Base-by-base conservation (phyloP, 139 green algal species). In the Auxenochlorella pyrenoidosa region DNA sequence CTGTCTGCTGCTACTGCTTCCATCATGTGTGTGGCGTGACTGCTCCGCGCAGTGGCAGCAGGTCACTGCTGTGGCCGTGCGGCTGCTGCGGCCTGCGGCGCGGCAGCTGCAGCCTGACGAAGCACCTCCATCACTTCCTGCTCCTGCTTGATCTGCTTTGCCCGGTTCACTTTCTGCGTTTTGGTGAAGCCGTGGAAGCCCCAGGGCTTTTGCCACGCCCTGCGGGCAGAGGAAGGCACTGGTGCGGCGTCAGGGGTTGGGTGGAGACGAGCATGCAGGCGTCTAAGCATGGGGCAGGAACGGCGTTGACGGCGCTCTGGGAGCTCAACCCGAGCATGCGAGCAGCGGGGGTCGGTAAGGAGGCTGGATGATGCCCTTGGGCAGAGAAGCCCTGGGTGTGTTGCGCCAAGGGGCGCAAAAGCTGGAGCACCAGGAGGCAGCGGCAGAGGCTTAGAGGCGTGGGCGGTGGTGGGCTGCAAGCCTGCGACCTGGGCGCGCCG, bases 201-300 rank as follows among this genome's bases (percentile, higher is more conserved):
- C 88, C 88, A 91, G 24, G 83, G 83, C 10, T 83, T 83, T 22
- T 87, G 84, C 88, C 88, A 91, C 30, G 88, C 88, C 32, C 63
- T 85, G 80, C 60, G 43, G 38, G 2, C 12, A n/a, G 21, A 21
- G 30, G 5, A 70, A 30, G n/a, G 0, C 8, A 19, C 5, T 5
- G 47, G 44, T 5, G 72, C 19, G 28, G 75, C 2, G 32, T 6
- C 2, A 66, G 12, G 63, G 1, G 63, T 40, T 1, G 28, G 32
- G 16, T 34, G 16, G 66, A 36, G 32, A 5, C 63, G 3, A 16
- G 30, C n/a, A 40, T 18, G 30, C n/a, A 19, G 16, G 32, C 2
- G 32, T 21, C 63, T 32, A 8, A 71, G 66, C 5, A 34, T 22
- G 66, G 30, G 28, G 63, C 22, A 0, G 66, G 66, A 73, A 36